Conservation (phyloP, 768 basidiomycete genomes). For the Pleurotus platypus region DNA sequence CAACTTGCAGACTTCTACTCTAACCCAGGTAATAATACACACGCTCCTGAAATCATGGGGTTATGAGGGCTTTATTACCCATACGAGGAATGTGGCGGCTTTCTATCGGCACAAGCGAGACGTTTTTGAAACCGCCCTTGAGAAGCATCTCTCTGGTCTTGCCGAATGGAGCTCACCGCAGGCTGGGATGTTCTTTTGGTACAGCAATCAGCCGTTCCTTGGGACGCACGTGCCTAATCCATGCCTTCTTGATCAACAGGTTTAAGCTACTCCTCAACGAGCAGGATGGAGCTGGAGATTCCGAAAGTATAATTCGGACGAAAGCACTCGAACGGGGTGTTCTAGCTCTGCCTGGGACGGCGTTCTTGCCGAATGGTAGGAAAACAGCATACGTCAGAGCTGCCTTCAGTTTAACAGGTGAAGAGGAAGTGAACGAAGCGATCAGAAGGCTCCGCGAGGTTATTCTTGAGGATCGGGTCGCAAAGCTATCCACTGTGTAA, state of each 20-base stretch:
- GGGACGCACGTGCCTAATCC: neutral
- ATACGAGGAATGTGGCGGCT: constrained; percentile 63
- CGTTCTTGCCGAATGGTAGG: constrained; percentile 71
- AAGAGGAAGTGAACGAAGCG: constrained; percentile 72
- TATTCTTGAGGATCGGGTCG: constrained; percentile 26
- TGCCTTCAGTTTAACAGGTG: constrained; percentile 68
- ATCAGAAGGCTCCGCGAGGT: constrained; percentile 52
- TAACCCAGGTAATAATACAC: constrained; percentile 60
- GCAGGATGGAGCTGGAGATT: constrained; percentile 51
- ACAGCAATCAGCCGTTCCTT: constrained; percentile 21
- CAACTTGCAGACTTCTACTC: constrained; percentile 62
- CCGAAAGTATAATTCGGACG: constrained; percentile 65
- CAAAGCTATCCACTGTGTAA: constrained; percentile 1
- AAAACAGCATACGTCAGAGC: constrained; percentile 78
- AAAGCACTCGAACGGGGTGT: constrained; percentile 80
- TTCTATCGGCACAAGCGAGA: constrained; percentile 77
- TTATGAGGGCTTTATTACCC: constrained; percentile 66
- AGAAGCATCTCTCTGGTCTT: constrained; percentile 71
- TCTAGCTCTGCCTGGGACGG: constrained; percentile 84
- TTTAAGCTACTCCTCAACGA: constrained; percentile 58
- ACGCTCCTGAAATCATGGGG: constrained; percentile 71
- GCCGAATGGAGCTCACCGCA: constrained; percentile 71
- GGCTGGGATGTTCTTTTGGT: constrained; percentile 92
- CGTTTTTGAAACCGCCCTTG: constrained; percentile 73
- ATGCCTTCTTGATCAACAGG: constrained; percentile 33